Base-by-base conservation (phyloP, 1,284 basidiomycete genomes). In the Leccinum pachyderme region DNA sequence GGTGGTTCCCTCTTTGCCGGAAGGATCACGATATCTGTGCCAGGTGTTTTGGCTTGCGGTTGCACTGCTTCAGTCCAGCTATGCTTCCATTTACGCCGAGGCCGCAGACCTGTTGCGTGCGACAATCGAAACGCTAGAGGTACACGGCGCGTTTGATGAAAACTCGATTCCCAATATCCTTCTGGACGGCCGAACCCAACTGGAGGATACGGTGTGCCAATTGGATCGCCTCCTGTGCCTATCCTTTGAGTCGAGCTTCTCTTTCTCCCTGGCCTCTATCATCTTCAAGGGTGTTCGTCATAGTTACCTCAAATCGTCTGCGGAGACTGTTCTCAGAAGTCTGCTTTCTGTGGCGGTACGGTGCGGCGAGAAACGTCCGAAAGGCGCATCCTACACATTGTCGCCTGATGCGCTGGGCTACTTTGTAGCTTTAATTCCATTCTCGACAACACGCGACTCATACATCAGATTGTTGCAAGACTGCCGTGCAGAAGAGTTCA, bases 21-120 rank as follows among this genome's bases (percentile, higher is more conserved):
- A 80, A 46, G 79, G 84, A 49, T 91, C 89, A 37, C 80, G 90
- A 55, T 93, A 93, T 69, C 75, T 89, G 7, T 74, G 80, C 18
- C 83, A 84, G 57, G 75, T 95, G 13, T 92, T 94, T 74, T 95
- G 93, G 93, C 75, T 95, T 8, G 89, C 89, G 2, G 85, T 95
- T 31, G 86, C 87, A 22, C 77, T 95, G 22, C 78, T 95, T 11
- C 87, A 93, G 70, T 85, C 87, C 13, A 85, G 87, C 52, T 84
- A 89, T 64, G 79, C 86, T 50, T 80, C 84, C 5, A 82, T 92
- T 59, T 94, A 89, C 62, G 76, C 79, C 25, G 89, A 91, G 67
- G 86, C 88, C 2, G 79, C 83, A 22, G 75, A 77, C 29, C 75
- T 93, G 2, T 73, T 93, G n/a, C 77, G 79, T 9, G 79, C 83